Conservation (phyloP, 371 early-diverging fungal species). For the Mortierella sp. region DNA sequence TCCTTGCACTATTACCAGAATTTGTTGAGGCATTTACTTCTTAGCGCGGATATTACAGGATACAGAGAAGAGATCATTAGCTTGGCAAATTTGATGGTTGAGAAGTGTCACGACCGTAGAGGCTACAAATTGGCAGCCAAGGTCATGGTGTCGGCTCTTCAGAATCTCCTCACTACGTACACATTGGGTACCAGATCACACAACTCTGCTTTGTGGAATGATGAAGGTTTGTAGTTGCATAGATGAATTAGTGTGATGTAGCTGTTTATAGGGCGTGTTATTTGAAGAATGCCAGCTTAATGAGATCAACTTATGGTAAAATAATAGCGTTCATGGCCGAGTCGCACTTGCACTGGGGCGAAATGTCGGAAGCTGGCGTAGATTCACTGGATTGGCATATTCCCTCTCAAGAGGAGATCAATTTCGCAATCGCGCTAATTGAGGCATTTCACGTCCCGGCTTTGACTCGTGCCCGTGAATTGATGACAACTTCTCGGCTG, state of each 20-base stretch:
- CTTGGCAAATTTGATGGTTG: constrained; percentile 63
- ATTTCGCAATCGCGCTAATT: constrained; percentile 75
- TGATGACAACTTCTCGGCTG: constrained; percentile 57
- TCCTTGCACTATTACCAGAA: constrained; percentile 86
- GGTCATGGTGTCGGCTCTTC: constrained; percentile 63
- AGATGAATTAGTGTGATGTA: too few relatives aligned
- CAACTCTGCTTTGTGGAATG: constrained; percentile 66
- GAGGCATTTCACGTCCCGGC: constrained; percentile 63
- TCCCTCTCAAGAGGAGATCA: constrained; percentile 75
- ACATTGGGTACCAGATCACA: constrained; percentile 54
- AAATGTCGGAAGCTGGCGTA: constrained; percentile 64
- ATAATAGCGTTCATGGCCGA: constrained; percentile 61
- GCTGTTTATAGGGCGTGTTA: too few relatives aligned
- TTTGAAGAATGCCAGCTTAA: too few relatives aligned
- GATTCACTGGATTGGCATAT: constrained; percentile 82
- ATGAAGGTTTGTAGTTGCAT: constrained; percentile 53
- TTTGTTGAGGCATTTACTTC: constrained; percentile 68
- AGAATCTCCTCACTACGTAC: constrained; percentile 64
- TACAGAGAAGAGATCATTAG: constrained; percentile 66
- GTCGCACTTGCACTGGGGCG: constrained; percentile 85
- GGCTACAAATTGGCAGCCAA: constrained; percentile 84
- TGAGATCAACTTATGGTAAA: not conserved
- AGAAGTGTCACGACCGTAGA: constrained; percentile 70
- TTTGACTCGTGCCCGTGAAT: constrained; percentile 59
- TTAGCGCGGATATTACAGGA: constrained; percentile 62